phyloP scores from a whole-genome alignment of 306 rosid genomes.

The Ormosia semicastrata region DNA sequence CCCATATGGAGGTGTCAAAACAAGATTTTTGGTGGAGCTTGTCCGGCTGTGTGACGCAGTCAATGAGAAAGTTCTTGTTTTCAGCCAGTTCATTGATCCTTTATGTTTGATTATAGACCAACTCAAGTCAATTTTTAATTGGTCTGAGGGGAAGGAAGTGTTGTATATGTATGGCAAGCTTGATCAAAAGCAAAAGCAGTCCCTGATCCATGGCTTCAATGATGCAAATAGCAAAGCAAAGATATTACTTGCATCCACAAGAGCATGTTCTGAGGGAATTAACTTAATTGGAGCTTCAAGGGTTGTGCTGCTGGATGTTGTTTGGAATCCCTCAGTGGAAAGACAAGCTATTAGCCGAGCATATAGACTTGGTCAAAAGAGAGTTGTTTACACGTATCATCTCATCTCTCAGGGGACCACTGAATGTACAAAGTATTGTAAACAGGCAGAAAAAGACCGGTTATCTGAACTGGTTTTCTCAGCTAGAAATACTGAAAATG shows the following conservation, averaged over 20 bases:
- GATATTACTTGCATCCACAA: slow-evolving; percentile 17
- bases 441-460: slow-evolving; percentile 35
- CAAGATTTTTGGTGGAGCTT: slow-evolving; percentile 38
- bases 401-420: slow-evolving; percentile 29
- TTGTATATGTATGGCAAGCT: slow-evolving; percentile 2
- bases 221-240: slow-evolving; percentile 17
- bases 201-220: slow-evolving; percentile 1
- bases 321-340: slow-evolving; percentile 43
- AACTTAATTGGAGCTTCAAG: slow-evolving; percentile 45
- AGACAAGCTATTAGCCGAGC: slow-evolving; percentile 43
- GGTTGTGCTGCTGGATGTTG: slow-evolving; percentile 43
- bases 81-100: slow-evolving; percentile 32
- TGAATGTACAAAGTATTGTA: slow-evolving; percentile 12
- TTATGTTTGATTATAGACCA: not conserved
- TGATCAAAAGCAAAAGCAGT: not conserved
- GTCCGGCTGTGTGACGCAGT: slow-evolving; percentile 23
- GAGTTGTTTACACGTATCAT: slow-evolving; percentile 34
- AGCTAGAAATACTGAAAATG: not conserved
- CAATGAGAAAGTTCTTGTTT: slow-evolving; percentile 41
- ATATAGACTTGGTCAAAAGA: slow-evolving; percentile 40
- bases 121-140: not conserved
- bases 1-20: slow-evolving; percentile 34
- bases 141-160: slow-evolving; percentile 18
- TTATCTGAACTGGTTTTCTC: slow-evolving; percentile 41
- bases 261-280: slow-evolving; percentile 39